These are phyloP conservation scores for Mucor plumbeus DNA, from an alignment of 371 early-diverging fungal genomes.

Conservation along the genomic window DNA sequence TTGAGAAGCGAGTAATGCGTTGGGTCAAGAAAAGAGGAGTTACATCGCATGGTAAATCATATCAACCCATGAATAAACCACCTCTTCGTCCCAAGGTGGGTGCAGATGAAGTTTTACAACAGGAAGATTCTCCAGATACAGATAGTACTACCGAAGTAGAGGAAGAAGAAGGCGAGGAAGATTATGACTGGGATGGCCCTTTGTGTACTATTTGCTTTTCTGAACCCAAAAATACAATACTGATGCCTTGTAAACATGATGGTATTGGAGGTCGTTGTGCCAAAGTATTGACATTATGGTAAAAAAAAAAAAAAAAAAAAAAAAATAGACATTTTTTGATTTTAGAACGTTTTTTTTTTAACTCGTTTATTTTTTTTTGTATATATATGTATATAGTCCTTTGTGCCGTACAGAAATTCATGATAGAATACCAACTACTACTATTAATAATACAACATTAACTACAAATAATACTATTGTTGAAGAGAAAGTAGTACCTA, in stretches of 20 bases:
- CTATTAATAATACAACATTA: neutral
- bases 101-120: slow-evolving; percentile 10
- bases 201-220: slow-evolving; percentile 50
- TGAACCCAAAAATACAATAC: slow-evolving; percentile 38
- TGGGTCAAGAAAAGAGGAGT: slow-evolving; percentile 29
- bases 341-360: too few species aligned
- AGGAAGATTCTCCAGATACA: slow-evolving; percentile 13
- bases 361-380: too few species aligned
- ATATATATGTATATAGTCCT: neutral
- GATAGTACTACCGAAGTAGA: slow-evolving; percentile 15
- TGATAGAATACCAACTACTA: slow-evolving; percentile 9
- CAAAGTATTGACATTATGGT: slow-evolving; percentile 22
- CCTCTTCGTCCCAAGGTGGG: slow-evolving; percentile 21
- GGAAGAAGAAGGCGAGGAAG: slow-evolving; percentile 16
- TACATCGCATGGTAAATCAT: slow-evolving; percentile 23
- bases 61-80: slow-evolving; percentile 18
- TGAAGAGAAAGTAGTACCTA: slow-evolving; percentile 11
- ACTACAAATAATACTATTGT: neutral
- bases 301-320: too few species aligned
- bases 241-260: slow-evolving; percentile 49
- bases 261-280: slow-evolving; percentile 43
- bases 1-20: slow-evolving; percentile 28
- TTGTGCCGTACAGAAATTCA: slow-evolving; percentile 23
- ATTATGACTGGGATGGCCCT: slow-evolving; percentile 43
- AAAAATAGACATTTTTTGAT: too few species aligned